Base-by-base conservation (phyloP, 495 filamentous ascomycete genomes). In the Bacidia gigantensis region DNA sequence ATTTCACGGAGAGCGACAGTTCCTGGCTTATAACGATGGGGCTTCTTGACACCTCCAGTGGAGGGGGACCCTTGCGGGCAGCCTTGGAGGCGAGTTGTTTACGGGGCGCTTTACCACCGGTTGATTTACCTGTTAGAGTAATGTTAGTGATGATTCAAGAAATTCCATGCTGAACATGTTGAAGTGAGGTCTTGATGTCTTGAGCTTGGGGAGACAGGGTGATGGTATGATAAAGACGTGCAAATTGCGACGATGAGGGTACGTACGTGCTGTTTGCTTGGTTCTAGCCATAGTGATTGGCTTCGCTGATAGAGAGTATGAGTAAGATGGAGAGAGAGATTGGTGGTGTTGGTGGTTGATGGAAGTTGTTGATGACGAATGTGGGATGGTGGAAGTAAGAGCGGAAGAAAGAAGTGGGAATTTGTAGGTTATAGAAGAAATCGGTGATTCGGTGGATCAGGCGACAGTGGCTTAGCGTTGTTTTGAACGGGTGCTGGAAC, bases 1-100 rank as follows among this genome's bases (percentile, higher is more conserved):
- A 99, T 99, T 79, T 99, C 92, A 90, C 92, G 92, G 64, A 99
- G 92, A 89, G 92, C 92, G 84, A 99, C 92, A 77, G 92, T 99
- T 78, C 81, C 90, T 69, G 92, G 92, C 90, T 97, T 99, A 72
- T 99, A 99, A 64, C 92, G 84, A 77, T 97, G 93, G 71, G 92
- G 92, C 92, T 99, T 99, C 93, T 99, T 99, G 84, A 99, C 92
- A 83, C 81, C 82, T 63, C 81, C 83, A 62, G 82, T 83, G 55
- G 81, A 83, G 62, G 82, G 82, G 82, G 81, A 56, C 78, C 78
- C 72, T 86, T 84, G 67, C 84, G 81, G 64, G 83, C 83, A 57
- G 83, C 83, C 81, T 87, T 87, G 73, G 82, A 83, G 61, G 82
- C 82, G 66, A 95, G 87, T 80, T 93, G 87, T 87, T 96, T 96